Evolutionary conservation across 1,284 basidiomycete genomes (phyloP).

Genomic region (Termitomyces sp.): DNA sequence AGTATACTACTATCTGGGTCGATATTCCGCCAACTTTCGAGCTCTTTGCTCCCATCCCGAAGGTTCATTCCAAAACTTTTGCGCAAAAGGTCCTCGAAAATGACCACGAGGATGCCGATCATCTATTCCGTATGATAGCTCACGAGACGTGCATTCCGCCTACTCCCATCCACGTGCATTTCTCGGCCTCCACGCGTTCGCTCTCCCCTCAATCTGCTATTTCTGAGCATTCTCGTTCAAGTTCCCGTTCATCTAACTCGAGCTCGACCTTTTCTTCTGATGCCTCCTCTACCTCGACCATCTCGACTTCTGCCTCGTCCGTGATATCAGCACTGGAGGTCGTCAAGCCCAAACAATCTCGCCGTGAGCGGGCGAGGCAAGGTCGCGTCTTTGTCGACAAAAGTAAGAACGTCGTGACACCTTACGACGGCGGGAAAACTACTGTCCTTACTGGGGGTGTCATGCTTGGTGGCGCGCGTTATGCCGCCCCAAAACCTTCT

Average conservation of each 20-base stretch:
- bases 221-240: constrained; percentile 67
- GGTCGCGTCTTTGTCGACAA: constrained; percentile 66
- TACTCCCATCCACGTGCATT: constrained; percentile 59
- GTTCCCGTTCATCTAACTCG: constrained; percentile 68
- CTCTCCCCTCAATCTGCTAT: constrained; percentile 53
- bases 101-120: constrained; percentile 63
- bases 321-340: constrained; percentile 28
- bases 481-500: constrained; percentile 22
- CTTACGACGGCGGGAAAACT: constrained; percentile 81
- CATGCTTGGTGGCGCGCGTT: constrained; percentile 61
- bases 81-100: constrained; percentile 67
- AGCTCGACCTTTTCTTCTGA: constrained; percentile 59
- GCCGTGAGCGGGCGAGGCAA: constrained; percentile 61
- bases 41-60: constrained; percentile 8
- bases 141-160: constrained; percentile 58
- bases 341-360: constrained; percentile 46
- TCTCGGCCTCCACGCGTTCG: constrained; percentile 48
- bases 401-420: constrained; percentile 69
- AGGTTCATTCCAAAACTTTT: constrained; percentile 47
- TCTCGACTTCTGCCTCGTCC: constrained; percentile 21
- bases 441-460: constrained; percentile 80
- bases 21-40: constrained; percentile 31
- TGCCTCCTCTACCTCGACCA: constrained; percentile 40
- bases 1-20: constrained; percentile 62
- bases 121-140: constrained; percentile 68